Base-by-base conservation (phyloP, 2,329 filamentous ascomycete species). In the Cytospora mali region DNA sequence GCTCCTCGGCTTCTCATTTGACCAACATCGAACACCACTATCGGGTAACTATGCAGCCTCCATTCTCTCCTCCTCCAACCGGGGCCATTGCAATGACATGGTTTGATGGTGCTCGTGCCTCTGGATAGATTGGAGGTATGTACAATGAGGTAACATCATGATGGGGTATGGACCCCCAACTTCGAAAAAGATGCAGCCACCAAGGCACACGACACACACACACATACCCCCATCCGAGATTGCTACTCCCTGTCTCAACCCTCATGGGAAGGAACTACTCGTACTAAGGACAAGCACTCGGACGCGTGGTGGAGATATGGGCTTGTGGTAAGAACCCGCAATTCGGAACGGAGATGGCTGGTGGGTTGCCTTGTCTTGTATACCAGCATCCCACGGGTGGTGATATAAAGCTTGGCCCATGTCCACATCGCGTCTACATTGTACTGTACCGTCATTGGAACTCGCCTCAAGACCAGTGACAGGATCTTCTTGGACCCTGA, bases 61-160 rank as follows among this genome's bases (percentile, higher is more conserved):
- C 42, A 1, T 23, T 61, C 23, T 13, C 39, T 56, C 58, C 58
- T 56, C 56, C 58, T 61, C 46, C 52, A 61, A 55, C 46, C 18
- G 42, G 42, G n/a, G 13, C 42, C n/a, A 13, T 23, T 6, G 14
- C 5, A 13, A 23, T 46, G 42, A 18, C 21, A 46, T 46, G 5
- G 21, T n/a, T 46, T 21, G 13, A 23, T 13, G 42, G 42, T 13
- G 1, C n/a, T 46, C 42, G n/a, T 21, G 42, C 42, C n/a, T 46
- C 14, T 46, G 14, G 2, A 10, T 21, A 46, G 7, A 46, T n/a
- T n/a, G n/a, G n/a, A 6, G 10, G 42, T 6, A 23, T n/a, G 42
- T 23, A 10, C 21, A 46, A 46, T 23, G n/a, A 23, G 42, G 42
- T 46, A 21, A 46, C 42, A 23, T 23, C 10, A 46, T 46, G 42